phyloP scores from a whole-genome alignment of 129 eudicot genomes.

The carrot (Daucus carota) region DNA sequence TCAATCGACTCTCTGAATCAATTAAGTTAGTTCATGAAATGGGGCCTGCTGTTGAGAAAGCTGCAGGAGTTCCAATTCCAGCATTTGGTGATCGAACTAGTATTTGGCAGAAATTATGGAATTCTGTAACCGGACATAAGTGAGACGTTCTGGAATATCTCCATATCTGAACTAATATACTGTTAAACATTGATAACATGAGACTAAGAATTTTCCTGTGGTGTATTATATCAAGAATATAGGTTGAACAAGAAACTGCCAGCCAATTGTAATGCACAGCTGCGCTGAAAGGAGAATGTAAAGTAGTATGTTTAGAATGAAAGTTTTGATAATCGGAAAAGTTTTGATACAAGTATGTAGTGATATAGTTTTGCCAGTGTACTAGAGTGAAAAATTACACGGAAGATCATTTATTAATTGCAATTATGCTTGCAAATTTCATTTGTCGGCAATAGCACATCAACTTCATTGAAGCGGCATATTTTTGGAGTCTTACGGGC shows the following conservation, averaged over 20 bases:
- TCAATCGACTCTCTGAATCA: constrained; percentile 57
- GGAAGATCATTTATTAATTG: not conserved
- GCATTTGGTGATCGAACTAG: constrained; percentile 12
- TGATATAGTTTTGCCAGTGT: not conserved
- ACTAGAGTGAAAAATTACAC: not conserved
- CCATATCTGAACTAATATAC: not conserved
- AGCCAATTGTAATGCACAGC: not conserved
- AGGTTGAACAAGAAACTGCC: not conserved
- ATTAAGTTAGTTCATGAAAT: constrained; percentile 38
- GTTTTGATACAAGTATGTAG: not conserved
- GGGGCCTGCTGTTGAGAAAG: constrained; percentile 31
- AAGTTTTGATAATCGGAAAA: not conserved
- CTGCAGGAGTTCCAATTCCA: constrained; percentile 11
- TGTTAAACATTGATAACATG: not conserved
- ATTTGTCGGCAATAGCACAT: not conserved
- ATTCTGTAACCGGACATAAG: not conserved
- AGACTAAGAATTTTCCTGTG: not conserved
- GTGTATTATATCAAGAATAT: not conserved
- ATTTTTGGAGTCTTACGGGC: not conserved
- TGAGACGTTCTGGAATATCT: not conserved
- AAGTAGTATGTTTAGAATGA: not conserved
- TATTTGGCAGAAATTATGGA: constrained; percentile 19
- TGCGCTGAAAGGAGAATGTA: not conserved
- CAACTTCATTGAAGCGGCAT: not conserved
- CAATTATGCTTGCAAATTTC: not conserved